Percentiles rank a stretch among this genome's conserved stretches.
phyloP scores from a whole-genome alignment of 2,329 filamentous ascomycete genomes.

The Tolypocladium inflatum region DNA sequence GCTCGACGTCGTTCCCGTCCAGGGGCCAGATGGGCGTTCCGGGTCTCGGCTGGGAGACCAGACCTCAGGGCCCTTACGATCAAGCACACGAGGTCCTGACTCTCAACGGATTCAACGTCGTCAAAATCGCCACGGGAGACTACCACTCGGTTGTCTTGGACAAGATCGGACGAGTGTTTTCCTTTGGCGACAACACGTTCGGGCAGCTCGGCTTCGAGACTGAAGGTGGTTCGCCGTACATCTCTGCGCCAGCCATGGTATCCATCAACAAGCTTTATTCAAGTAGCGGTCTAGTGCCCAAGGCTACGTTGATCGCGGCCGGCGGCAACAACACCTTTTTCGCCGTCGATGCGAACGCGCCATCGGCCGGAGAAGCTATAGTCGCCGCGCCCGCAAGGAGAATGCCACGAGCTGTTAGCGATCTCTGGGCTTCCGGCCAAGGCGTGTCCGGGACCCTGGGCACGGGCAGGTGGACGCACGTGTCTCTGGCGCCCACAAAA shows the following conservation, averaged over 20 bases:
- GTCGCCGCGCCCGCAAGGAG: constrained; percentile 19
- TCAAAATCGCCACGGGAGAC: constrained; percentile 73
- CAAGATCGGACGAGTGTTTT: constrained; percentile 66
- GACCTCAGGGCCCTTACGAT: constrained; percentile 71
- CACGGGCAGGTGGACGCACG: constrained; percentile 81
- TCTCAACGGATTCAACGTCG: constrained; percentile 61
- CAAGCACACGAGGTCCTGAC: constrained; percentile 69
- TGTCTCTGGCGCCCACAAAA: constrained; percentile 68
- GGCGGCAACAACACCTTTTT: constrained; percentile 85
- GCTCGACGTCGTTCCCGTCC: constrained; percentile 65
- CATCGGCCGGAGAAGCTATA: constrained; percentile 10
- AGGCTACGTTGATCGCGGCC: constrained; percentile 70
- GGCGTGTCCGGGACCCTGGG: constrained; percentile 79
- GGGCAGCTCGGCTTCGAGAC: constrained; percentile 86
- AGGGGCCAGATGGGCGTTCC: constrained; percentile 83
- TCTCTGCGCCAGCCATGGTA: constrained; percentile 63
- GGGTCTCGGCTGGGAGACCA: constrained; percentile 68
- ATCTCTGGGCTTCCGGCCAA: constrained; percentile 80
- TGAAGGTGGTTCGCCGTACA: constrained; percentile 47
- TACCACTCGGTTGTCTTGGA: constrained; percentile 77
- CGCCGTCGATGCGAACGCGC: constrained; percentile 65
- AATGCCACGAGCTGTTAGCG: constrained; percentile 28
- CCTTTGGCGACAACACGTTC: constrained; percentile 82
- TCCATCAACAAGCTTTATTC: constrained; percentile 65
- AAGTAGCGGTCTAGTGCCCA: constrained; percentile 50